Conservation (phyloP, 1,284 basidiomycete genomes). For the Ustilago esculenta region DNA sequence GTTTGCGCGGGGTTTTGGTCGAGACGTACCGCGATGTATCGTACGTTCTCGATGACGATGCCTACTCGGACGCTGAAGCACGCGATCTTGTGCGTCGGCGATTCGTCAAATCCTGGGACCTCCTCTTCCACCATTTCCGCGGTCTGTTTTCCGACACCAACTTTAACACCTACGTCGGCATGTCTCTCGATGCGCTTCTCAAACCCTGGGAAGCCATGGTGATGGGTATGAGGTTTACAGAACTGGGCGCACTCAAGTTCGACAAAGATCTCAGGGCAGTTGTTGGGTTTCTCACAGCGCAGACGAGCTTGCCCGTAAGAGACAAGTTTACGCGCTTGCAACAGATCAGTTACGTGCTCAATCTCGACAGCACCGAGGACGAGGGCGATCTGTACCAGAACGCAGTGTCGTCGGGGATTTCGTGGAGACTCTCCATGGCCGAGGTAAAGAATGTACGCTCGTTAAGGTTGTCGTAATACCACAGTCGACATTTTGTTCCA, state of each 20-base stretch:
- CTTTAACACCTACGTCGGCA: conserved; percentile 82
- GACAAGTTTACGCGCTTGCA: conserved; percentile 91
- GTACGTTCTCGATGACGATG: conserved; percentile 84
- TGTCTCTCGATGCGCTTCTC: conserved; percentile 85
- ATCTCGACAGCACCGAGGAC: conserved; percentile 88
- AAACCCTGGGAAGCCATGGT: conserved; percentile 93
- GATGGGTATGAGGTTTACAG: conserved; percentile 82
- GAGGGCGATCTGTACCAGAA: conserved; percentile 69
- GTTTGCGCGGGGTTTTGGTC: conserved; percentile 80
- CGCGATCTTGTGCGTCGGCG: conserved; percentile 85
- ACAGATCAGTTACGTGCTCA: conserved; percentile 90
- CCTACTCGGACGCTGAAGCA: conserved; percentile 82
- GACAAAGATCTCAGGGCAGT: conserved; percentile 90
- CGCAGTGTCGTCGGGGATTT: conserved; percentile 47
- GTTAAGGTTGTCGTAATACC: conserved; percentile 15
- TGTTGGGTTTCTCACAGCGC: conserved; percentile 81
- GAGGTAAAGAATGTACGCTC: conserved; percentile 51
- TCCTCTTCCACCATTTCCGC: conserved; percentile 73
- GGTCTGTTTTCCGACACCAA: conserved; percentile 86
- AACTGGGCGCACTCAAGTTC: conserved; percentile 96
- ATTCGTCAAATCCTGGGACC: conserved; percentile 85
- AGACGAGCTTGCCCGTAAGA: conserved; percentile 81
- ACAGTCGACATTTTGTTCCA: too few species aligned
- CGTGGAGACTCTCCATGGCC: conserved; percentile 55
- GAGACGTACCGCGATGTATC: conserved; percentile 90